Conservation (phyloP, 805 yeast genomes). For the Candida incommunis region DNA sequence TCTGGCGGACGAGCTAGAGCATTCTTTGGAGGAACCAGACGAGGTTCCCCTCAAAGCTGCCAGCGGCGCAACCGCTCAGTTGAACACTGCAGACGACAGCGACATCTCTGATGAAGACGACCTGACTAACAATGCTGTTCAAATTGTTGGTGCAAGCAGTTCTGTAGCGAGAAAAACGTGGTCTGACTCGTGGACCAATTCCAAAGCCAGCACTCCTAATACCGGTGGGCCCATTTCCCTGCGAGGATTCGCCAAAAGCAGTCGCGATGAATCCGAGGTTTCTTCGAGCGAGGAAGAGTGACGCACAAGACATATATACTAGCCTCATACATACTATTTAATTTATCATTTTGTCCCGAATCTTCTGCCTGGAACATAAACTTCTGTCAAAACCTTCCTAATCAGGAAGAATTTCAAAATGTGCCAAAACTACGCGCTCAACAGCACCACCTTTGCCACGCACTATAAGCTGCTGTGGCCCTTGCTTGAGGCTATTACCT, state of each 20-base stretch:
- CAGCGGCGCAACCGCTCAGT: background rate
- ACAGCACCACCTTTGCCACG: no score
- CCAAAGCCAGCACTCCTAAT: background rate
- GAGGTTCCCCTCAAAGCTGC: background rate
- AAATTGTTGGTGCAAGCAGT: background rate
- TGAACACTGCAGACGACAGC: background rate
- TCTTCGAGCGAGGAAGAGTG: background rate
- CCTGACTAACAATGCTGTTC: background rate
- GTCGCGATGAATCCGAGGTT: background rate
- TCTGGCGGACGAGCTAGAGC: conserved; percentile 14
- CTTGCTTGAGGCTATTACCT: no score
- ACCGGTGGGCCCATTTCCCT: background rate
- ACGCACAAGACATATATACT: no score
- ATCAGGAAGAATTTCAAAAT: no score
- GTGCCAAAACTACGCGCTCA: no score
- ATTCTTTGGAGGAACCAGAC: conserved; percentile 9
- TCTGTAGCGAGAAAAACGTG: background rate
- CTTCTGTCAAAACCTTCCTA: no score
- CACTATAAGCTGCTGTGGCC: no score
- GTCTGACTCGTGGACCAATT: background rate
- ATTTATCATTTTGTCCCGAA: no score
- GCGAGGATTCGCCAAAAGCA: background rate
- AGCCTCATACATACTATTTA: no score
- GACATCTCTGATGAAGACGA: conserved; percentile 1
- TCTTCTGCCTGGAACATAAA: no score